These are phyloP conservation scores for Agaricales sp. DNA, from an alignment of 1,284 basidiomycete species.

Conservation along the genomic window DNA sequence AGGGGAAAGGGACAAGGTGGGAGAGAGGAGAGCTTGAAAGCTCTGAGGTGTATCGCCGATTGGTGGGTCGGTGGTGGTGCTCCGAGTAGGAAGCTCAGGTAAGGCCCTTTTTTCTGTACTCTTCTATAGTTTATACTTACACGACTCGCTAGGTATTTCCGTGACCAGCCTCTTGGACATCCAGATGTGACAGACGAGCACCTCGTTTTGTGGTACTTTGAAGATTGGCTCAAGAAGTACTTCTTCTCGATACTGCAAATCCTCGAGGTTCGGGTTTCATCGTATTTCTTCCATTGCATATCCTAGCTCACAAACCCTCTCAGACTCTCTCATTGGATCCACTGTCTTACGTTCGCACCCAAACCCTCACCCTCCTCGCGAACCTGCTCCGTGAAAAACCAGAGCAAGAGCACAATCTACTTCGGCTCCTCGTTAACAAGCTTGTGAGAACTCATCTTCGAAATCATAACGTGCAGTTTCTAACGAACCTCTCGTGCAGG, in stretches of 20 bases:
- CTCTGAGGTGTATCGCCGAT: conserved; percentile 85
- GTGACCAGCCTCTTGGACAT: conserved; percentile 79
- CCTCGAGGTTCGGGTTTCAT: conserved; percentile 55
- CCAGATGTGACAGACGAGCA: conserved; percentile 64
- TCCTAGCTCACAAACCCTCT: conserved; percentile 12
- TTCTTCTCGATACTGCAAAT: conserved; percentile 91
- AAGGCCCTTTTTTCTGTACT: conserved; percentile 17
- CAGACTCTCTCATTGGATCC: conserved; percentile 82
- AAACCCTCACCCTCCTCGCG: conserved; percentile 66
- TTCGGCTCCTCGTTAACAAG: conserved; percentile 91
- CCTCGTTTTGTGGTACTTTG: conserved; percentile 83
- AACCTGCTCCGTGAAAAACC: conserved; percentile 83
- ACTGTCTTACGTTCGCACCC: conserved; percentile 80
- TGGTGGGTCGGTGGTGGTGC: conserved; percentile 95
- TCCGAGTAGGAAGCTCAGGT: conserved; percentile 76
- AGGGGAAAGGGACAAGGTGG: conserved; percentile 73
- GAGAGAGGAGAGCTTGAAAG: conserved; percentile 85
- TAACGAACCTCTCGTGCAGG: conserved; percentile 30
- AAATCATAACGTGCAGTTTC: not conserved
- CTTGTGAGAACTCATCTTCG: conserved; percentile 40
- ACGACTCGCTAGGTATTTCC: conserved; percentile 61
- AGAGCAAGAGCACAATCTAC: conserved; percentile 95
- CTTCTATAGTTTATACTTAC: conserved; percentile 6
- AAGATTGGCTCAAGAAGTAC: conserved; percentile 96
- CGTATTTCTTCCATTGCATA: conserved; percentile 5